Conservation (phyloP, 176 grass and related monocot genomes). For the Zea luxurians region DNA sequence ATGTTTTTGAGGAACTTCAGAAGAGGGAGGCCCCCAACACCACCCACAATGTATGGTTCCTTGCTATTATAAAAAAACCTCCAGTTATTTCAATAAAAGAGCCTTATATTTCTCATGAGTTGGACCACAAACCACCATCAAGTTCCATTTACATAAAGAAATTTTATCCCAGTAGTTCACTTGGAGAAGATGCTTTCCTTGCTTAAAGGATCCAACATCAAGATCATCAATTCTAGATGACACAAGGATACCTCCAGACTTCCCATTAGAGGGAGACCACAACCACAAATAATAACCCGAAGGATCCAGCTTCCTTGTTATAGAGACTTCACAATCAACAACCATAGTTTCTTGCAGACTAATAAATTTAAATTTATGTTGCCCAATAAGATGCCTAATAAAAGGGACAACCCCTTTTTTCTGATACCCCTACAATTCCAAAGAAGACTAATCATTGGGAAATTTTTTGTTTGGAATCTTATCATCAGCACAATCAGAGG, state of each 20-base stretch:
- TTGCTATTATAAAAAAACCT: rapidly evolving
- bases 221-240: rapidly evolving
- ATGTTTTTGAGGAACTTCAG: too few relatives aligned
- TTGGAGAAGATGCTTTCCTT: background rate
- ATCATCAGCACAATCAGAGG: too few relatives aligned
- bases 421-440: too few relatives aligned
- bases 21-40: background rate
- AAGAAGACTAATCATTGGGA: too few relatives aligned
- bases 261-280: rapidly evolving
- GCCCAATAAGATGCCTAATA: too few relatives aligned
- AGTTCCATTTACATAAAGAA: rapidly evolving
- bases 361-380: background rate
- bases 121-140: background rate
- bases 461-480: too few relatives aligned
- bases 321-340: rapidly evolving
- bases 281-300: rapidly evolving
- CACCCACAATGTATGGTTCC: rapidly evolving
- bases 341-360: too few relatives aligned
- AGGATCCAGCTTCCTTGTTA: rapidly evolving
- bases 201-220: background rate
- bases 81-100: rapidly evolving
- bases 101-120: background rate
- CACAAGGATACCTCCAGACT: background rate
- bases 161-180: background rate
- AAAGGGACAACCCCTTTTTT: too few relatives aligned